Percentiles rank a stretch among this genome's conserved stretches.
phyloP scores from a whole-genome alignment of 306 rosid species.

The Dryas octopetala region DNA sequence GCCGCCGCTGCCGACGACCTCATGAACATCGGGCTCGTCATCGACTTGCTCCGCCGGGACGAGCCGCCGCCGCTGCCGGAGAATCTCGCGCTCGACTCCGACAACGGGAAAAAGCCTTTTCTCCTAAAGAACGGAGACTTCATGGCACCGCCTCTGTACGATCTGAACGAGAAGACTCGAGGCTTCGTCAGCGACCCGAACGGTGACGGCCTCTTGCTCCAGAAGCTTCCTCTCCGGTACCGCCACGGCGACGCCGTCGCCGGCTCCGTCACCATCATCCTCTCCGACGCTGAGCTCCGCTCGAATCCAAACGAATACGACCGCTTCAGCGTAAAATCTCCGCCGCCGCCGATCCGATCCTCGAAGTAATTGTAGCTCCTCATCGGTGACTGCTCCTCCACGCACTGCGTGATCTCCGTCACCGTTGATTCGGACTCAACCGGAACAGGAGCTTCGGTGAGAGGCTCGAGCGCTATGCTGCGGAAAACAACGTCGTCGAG shows the following conservation, averaged over 20 bases:
- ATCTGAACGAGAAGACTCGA: constrained; percentile 83
- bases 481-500: constrained; percentile 63
- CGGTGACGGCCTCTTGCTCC: constrained; percentile 77
- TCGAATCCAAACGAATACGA: constrained; percentile 93
- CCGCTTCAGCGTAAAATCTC: constrained; percentile 72
- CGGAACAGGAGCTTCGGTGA: constrained; percentile 29
- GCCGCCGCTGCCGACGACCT: constrained; percentile 60
- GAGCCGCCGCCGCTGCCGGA: constrained; percentile 57
- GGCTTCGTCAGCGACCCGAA: constrained; percentile 76
- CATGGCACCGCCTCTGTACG: constrained; percentile 81
- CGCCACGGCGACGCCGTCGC: constrained; percentile 50
- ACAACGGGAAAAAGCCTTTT: constrained; percentile 67
- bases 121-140: constrained; percentile 85
- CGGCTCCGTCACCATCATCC: constrained; percentile 48
- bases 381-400: constrained; percentile 55
- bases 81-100: constrained; percentile 84
- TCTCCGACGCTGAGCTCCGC: constrained; percentile 63
- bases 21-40: constrained; percentile 86
- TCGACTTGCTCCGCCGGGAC: constrained; percentile 76
- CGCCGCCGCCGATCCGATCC: constrained; percentile 42
- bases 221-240: constrained; percentile 58
- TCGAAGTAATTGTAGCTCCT: constrained; percentile 34
- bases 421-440: constrained; percentile 13
- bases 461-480: constrained; percentile 48
- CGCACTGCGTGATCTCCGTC: constrained; percentile 66